Evolutionary conservation across 345 rosid genomes (phyloP), one percentile per base, ranked within the genome.

Genomic region (Arabis hirsuta): DNA sequence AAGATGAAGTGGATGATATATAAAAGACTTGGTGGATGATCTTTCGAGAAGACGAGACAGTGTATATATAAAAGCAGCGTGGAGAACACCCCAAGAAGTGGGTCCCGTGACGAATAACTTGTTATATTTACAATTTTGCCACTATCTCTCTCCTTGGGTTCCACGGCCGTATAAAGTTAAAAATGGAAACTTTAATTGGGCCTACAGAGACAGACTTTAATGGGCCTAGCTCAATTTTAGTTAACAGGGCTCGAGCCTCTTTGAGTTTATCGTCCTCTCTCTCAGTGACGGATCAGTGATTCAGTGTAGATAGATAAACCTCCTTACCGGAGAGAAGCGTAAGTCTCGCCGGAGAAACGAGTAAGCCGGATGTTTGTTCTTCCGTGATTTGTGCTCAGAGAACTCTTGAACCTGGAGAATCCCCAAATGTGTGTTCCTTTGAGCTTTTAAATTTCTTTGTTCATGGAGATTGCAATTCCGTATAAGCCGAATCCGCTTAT

Each of bases 401-500:
- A 43, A 9, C 12, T 45, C 50, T n/a, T 19, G 56, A 38, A 38
- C 59, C 7, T 6, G 12, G 22, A 36, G 47, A 59, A 7, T 12
- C 73, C 50, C 29, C 36, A 55, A 56, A 51, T 76, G 67, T 27
- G 41, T 22, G 31, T 12, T 47, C 43, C 1, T 32, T 46, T 60
- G 9, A 61, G 36, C 8, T 56, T 65, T 42, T 4, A 34, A n/a
- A 11, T 65, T 48, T 66, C 16, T 58, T 13, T 20, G 7, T 3
- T 43, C 27, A 87, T 87, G 96, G 81, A 87, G 44, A 65, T 80
- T 31, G 32, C 81, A 58, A 22, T 76, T 53, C 27, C 82, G 20
- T 69, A 51, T 82, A 78, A 55, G 62, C 83, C 66, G 32, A 80
- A 79, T 51, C 82, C 85, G 20, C 82, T 81, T 57, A 66, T 85